Evolutionary conservation across 768 basidiomycete genomes (phyloP).

Genomic region (Naganishia kalamii): DNA sequence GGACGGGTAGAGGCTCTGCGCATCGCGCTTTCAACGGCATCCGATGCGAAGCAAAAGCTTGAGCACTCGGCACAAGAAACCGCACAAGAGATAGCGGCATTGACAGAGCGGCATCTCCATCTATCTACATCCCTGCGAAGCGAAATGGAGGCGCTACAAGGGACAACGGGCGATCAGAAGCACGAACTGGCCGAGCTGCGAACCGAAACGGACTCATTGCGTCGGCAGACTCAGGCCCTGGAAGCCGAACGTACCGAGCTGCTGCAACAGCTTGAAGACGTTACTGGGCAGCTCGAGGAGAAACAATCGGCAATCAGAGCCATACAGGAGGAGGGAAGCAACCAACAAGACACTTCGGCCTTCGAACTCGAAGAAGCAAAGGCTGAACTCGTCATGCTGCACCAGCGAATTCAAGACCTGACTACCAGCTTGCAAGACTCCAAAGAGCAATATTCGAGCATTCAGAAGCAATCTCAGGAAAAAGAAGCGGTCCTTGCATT

Average conservation of each 20-base stretch:
- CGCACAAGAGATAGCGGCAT: not conserved
- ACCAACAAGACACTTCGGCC: not conserved
- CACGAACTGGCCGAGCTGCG: not conserved
- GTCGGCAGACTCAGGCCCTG: too few relatives aligned
- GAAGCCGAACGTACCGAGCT: not conserved
- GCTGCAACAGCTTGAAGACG: not conserved
- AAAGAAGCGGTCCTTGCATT: not conserved
- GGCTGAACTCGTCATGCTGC: not conserved
- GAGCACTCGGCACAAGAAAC: not conserved
- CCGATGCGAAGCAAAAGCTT: not conserved
- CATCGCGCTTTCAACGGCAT: too few relatives aligned
- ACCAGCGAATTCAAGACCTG: not conserved
- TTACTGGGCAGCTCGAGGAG: not conserved
- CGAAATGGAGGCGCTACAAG: not conserved
- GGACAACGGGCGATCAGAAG: not conserved
- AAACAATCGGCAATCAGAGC: not conserved
- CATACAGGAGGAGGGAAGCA: not conserved
- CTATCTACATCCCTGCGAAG: not conserved
- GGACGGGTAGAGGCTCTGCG: not conserved
- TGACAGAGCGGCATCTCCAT: not conserved
- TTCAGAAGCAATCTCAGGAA: not conserved
- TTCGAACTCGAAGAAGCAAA: not conserved
- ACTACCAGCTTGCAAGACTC: not conserved
- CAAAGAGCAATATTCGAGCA: not conserved
- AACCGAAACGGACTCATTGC: not conserved